Evolutionary conservation across 345 rosid species (phyloP), one percentile per base, ranked within the genome.

Genomic region (Moricandia arvensis): DNA sequence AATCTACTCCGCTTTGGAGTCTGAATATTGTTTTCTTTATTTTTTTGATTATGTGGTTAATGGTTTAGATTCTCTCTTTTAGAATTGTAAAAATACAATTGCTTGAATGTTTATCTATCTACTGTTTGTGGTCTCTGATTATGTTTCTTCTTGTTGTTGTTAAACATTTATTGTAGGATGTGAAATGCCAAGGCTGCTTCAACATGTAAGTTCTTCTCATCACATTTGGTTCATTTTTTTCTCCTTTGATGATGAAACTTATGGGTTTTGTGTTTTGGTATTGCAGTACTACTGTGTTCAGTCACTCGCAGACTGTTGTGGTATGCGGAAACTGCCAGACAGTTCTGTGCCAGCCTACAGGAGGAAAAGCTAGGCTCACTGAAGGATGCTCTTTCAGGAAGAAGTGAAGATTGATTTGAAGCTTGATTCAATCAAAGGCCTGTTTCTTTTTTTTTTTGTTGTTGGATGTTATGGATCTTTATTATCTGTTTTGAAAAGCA

Each of bases 231-330:
- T 77, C 12, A 45, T 18, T 21, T 16, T 9, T 1, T 34, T n/a
- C 4, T 9, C 43, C 62, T 2, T 16, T 29, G 33, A 11, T 1
- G 3, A 13, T 60, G 7, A 17, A 3, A 45, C 31, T 79, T 16
- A 68, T 3, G 0, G 31, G 0, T 30, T 27, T 11, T 49, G 10
- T 61, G 11, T 59, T 18, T 9, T 59, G 51, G n/a, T 11, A 17
- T 70, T 74, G 80, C 85, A 89, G 90, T 61, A 89, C 95, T 0
- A 87, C 95, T 0, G 92, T 89, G 4, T 89, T 89, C 66, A 89
- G 95, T 78, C 95, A 86, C 83, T 89, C 95, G 1, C 92, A 89
- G 75, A 86, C 95, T 0, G 90, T 86, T 68, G 95, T 89, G 69
- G 87, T 87, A 0, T 87, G 95, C 0, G 87, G 89, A 17, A 89